These are phyloP conservation scores for Orychophragmus violaceus DNA, from an alignment of 345 rosid species.

Conservation along the genomic window DNA sequence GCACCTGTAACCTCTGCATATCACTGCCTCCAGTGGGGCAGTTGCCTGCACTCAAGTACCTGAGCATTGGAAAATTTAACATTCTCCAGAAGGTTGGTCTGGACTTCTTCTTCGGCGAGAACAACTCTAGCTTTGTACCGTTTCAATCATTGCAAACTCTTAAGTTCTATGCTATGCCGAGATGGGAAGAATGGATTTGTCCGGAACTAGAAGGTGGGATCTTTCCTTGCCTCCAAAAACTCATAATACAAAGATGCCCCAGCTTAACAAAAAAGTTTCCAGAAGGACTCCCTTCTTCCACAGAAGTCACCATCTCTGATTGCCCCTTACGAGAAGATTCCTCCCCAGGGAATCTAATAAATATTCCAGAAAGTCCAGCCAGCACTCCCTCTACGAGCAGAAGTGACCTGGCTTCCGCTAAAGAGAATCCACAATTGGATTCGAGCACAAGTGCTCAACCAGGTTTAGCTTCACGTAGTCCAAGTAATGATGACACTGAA, in stretches of 20 bases:
- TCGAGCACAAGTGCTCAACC: neutral
- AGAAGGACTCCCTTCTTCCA: constrained; percentile 21
- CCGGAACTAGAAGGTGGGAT: constrained; percentile 5
- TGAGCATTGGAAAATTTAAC: constrained; percentile 25
- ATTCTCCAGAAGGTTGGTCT: constrained; percentile 25
- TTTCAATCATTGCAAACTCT: constrained; percentile 36
- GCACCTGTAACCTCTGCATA: constrained; percentile 29
- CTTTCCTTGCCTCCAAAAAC: constrained; percentile 32
- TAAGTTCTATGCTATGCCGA: constrained; percentile 22
- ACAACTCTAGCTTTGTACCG: constrained; percentile 12
- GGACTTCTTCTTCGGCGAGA: constrained; percentile 36
- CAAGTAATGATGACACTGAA: constrained; percentile 9
- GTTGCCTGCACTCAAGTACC: constrained; percentile 33
- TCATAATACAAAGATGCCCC: constrained; percentile 27
- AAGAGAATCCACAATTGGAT: neutral
- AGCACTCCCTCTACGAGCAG: neutral
- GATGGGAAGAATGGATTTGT: constrained; percentile 35
- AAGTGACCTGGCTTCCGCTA: neutral
- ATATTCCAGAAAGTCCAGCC: neutral
- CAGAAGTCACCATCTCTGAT: constrained; percentile 26
- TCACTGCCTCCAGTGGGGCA: constrained; percentile 39
- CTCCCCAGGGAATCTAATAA: neutral
- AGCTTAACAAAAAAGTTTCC: constrained; percentile 25
- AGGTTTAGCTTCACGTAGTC: constrained; percentile 15
- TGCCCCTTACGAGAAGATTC: constrained; percentile 15